Evolutionary conservation across 2,329 filamentous ascomycete species (phyloP).

Genomic region (Stachybotrys chlorohalonatus): DNA sequence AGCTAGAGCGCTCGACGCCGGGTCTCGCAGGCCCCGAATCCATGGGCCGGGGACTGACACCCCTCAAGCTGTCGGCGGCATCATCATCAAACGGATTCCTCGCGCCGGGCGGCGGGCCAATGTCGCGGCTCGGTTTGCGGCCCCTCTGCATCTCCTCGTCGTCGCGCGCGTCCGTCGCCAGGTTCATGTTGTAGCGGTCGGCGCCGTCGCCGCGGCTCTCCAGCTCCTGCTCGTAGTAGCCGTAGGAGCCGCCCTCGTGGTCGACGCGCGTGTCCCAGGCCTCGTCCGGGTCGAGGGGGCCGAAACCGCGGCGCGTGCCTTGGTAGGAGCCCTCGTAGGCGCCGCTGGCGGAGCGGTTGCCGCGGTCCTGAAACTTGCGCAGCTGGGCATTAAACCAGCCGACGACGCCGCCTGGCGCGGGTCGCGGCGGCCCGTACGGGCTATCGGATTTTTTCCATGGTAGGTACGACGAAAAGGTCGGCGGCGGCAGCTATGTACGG

Average conservation of each 20-base stretch:
- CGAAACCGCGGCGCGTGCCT: conserved; percentile 46
- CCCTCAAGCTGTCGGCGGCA: conserved; percentile 55
- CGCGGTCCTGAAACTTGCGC: conserved; percentile 53
- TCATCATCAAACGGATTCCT: conserved; percentile 66
- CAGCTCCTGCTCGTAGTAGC: conserved; percentile 68
- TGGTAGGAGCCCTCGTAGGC: conserved; percentile 58
- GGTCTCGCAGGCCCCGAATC: conserved; percentile 31
- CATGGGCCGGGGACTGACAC: conserved; percentile 70
- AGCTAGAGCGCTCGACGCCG: conserved; percentile 24
- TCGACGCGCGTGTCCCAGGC: conserved; percentile 79
- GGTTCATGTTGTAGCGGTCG: conserved; percentile 39
- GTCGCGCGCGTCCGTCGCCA: conserved; percentile 25
- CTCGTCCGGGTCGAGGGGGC: conserved; percentile 70
- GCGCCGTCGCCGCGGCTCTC: conserved; percentile 31
- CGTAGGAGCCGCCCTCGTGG: conserved; percentile 58
- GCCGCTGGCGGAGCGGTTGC: conserved; percentile 57
- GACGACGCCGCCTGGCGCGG: conserved; percentile 52
- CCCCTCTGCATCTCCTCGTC: conserved; percentile 27
- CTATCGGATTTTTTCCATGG: conserved; percentile 52
- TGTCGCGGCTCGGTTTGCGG: conserved; percentile 31
- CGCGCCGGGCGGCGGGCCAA: conserved; percentile 17
- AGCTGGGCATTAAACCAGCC: conserved; percentile 67
- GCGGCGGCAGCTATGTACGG: conserved; percentile 53
- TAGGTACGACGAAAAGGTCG: conserved; percentile 57
- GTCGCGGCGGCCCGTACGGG: conserved; percentile 40